A percentile compares a stretch with the other conserved stretches of the same genome.
These are phyloP conservation scores for Aspergillus affinis DNA, from an alignment of 495 filamentous ascomycete genomes.

Conservation along the genomic window DNA sequence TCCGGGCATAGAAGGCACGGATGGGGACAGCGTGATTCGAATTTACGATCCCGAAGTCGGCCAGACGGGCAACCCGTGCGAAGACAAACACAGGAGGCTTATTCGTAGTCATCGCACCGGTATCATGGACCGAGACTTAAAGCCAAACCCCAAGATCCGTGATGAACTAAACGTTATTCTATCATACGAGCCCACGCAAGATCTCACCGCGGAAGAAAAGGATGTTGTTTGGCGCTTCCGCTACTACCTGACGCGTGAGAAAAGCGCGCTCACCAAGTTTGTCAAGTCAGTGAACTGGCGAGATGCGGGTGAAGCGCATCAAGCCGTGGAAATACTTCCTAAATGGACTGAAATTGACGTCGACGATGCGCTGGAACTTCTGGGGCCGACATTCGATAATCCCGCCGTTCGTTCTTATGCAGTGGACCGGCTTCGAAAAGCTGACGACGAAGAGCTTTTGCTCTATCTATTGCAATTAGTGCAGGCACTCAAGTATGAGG, in stretches of 20 bases:
- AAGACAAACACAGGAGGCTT: constrained; percentile 90
- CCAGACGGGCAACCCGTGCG: constrained; percentile 84
- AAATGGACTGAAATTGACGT: constrained; percentile 98
- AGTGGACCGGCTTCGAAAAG: constrained; percentile 84
- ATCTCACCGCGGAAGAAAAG: constrained; percentile 84
- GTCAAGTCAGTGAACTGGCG: constrained; percentile 96
- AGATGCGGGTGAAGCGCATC: constrained; percentile 79
- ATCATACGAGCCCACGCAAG: constrained; percentile 88
- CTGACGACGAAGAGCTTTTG: constrained; percentile 90
- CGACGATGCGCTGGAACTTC: constrained; percentile 91
- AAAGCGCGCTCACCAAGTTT: constrained; percentile 93
- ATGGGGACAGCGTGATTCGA: constrained; percentile 59
- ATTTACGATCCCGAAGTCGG: constrained; percentile 96
- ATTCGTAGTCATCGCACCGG: constrained; percentile 92
- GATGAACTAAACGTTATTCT: constrained; percentile 92
- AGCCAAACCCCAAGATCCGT: constrained; percentile 93
- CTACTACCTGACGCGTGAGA: constrained; percentile 89
- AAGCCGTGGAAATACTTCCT: constrained; percentile 84
- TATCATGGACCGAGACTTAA: constrained; percentile 86
- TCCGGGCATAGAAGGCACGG: constrained; percentile 69
- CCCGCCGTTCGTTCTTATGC: constrained; percentile 85
- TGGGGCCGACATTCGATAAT: constrained; percentile 91
- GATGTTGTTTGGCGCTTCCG: constrained; percentile 96
- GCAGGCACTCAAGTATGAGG: constrained; percentile 95
- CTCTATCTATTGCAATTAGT: constrained; percentile 94